A percentile compares a stretch with the other conserved stretches of the same genome.
Evolutionary conservation across 306 rosid genomes (phyloP).

Genomic region (Begonia peltatifolia): DNA sequence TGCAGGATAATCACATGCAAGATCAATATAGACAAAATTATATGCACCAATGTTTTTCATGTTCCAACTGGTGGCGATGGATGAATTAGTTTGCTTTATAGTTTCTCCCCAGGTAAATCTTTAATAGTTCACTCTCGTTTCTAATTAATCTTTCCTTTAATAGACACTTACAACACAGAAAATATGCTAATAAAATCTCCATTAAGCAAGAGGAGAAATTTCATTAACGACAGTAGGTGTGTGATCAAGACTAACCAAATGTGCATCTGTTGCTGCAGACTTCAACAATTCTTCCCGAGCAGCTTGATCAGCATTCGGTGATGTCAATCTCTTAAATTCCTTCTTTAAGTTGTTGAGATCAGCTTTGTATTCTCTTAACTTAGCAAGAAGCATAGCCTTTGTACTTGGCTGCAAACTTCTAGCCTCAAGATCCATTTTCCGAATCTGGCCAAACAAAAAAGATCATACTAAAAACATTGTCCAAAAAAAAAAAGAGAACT

Average conservation of each 20-base stretch:
- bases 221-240: neutral
- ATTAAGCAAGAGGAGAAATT: neutral
- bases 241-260: slow-evolving; percentile 7
- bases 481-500: neutral
- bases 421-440: slow-evolving; percentile 17
- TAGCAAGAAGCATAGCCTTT: slow-evolving; percentile 13
- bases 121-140: too few species aligned
- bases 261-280: slow-evolving; percentile 9
- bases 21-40: too few species aligned
- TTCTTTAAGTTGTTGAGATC: slow-evolving; percentile 10
- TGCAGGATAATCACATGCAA: too few species aligned
- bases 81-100: too few species aligned
- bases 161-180: too few species aligned
- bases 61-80: too few species aligned
- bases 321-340: slow-evolving; percentile 9
- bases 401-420: slow-evolving; percentile 16
- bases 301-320: slow-evolving; percentile 10
- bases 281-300: slow-evolving; percentile 13
- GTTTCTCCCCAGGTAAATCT: too few species aligned
- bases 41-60: too few species aligned
- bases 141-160: too few species aligned
- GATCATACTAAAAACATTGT: neutral
- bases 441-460: slow-evolving; percentile 8
- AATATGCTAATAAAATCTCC: too few species aligned
- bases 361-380: slow-evolving; percentile 13